Percentiles rank a stretch among this genome's conserved stretches.
Evolutionary conservation across 2,329 filamentous ascomycete genomes (phyloP).

Genomic region (Ophiostoma pallidulum): DNA sequence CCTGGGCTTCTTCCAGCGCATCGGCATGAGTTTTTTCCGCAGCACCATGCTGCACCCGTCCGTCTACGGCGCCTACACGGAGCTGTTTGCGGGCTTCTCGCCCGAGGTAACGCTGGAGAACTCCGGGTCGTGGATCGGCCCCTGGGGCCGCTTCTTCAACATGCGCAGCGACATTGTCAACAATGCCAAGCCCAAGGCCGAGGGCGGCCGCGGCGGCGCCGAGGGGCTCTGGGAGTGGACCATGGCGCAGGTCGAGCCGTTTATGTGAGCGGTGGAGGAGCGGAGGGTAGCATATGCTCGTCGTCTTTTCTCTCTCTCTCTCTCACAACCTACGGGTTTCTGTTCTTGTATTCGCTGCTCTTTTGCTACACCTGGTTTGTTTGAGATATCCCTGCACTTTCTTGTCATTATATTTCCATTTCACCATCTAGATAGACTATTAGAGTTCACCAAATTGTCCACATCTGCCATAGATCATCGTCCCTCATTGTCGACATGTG

Average conservation of each 20-base stretch:
- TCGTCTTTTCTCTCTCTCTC: not conserved
- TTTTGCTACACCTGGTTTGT: not conserved
- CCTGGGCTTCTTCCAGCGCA: not conserved
- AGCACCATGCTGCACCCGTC: slow-evolving; percentile 15
- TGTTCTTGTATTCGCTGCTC: not conserved
- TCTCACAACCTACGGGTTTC: not conserved
- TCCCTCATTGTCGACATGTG: no score
- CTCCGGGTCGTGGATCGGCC: slow-evolving; percentile 23
- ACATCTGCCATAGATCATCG: no score
- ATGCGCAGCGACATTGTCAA: slow-evolving; percentile 23
- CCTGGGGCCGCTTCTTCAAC: slow-evolving; percentile 29
- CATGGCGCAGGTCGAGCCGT: slow-evolving; percentile 28
- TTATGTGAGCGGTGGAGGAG: no score
- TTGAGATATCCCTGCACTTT: not conserved
- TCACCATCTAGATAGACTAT: no score
- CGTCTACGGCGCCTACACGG: slow-evolving; percentile 29
- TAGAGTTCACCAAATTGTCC: no score
- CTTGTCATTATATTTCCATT: no score
- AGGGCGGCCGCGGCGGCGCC: slow-evolving; percentile 30
- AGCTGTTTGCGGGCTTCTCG: slow-evolving; percentile 30
- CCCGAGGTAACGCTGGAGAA: slow-evolving; percentile 26
- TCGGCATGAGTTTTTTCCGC: slow-evolving; percentile 2
- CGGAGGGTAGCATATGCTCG: not conserved
- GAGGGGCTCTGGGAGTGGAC: slow-evolving; percentile 34
- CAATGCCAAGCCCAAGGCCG: slow-evolving; percentile 23